Base-by-base conservation (phyloP, 1,139 yeast species). In the Taiozyma sp. region DNA sequence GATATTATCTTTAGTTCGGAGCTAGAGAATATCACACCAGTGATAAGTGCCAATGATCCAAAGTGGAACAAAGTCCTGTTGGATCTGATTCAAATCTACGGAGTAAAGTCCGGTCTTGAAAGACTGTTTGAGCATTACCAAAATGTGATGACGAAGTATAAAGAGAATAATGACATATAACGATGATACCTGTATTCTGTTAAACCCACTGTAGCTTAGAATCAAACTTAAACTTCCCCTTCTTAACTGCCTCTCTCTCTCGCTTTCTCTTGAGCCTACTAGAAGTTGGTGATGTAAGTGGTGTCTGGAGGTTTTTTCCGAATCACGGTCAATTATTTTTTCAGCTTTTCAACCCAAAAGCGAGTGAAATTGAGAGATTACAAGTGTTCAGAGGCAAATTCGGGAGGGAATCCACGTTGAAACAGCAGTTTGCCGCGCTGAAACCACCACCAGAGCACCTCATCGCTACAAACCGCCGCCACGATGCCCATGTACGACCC, bases 401-500 rank as follows among this genome's bases (percentile, higher is more conserved):
- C 34, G 34, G 13, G 4, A 13, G 39, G 22, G 22, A 36, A 36
- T 36, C 7, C 27, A 24, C 27, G 2, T 7, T 13, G 36, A 38
- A 38, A 38, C 41, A 9, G 24, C 41, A 38, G 6, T 38, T 38
- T 38, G 14, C 13, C 24, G 3, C 41, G 7, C 10, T 16, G 22
- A 36, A n/a, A 8, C 12, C 7, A 36, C 22, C 9, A 36, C 3
- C 39, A 30, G 13, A 30, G 34, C 7, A 3, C 6, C 34, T 13
- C 7, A 30, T 12, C 34, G 13, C 34, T 13, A 36, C 10, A 36
- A 36, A 3, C 12, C 23, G 16, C 23, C 41, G 7, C 41, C 41
- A 19, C 14, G 14, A 44, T 30, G 46, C 28, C 48, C 40, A 36
- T 45, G 40, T 48, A 48, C 40, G 51, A 48, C n/a, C 51, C 51